These are phyloP conservation scores for Gossypium sturtianum DNA, from an alignment of 345 rosid species.

Conservation along the genomic window DNA sequence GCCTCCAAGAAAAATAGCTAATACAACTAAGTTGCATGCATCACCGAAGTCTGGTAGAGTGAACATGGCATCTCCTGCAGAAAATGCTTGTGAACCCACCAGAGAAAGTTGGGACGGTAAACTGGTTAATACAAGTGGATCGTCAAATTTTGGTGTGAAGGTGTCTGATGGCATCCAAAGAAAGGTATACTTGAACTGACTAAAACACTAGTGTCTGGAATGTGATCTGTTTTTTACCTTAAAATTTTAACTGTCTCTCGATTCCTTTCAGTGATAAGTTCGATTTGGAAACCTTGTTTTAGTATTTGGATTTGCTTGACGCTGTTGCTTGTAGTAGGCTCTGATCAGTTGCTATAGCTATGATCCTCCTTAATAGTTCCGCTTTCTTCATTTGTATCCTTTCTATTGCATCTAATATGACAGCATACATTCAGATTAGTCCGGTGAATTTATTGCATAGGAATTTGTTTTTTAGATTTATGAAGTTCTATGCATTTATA, in stretches of 20 bases:
- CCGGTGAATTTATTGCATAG: neutral
- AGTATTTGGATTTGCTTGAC: neutral
- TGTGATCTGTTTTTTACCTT: neutral
- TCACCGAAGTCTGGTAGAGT: constrained; percentile 70
- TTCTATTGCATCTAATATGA: neutral
- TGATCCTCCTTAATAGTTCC: neutral
- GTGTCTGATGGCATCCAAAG: constrained; percentile 77
- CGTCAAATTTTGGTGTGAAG: constrained; percentile 46
- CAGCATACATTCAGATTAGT: neutral
- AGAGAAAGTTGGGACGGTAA: constrained; percentile 68
- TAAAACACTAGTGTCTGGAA: neutral
- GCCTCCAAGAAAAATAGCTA: constrained; percentile 59
- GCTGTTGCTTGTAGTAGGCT: neutral
- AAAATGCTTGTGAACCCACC: constrained; percentile 49
- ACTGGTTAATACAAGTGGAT: constrained; percentile 41
- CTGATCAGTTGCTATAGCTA: neutral
- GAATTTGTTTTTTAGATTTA: neutral
- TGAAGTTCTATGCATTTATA: neutral
- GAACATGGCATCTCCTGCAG: constrained; percentile 42
- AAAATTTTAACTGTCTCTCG: neutral
- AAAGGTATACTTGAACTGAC: constrained; percentile 49
- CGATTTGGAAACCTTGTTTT: neutral
- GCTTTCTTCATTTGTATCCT: neutral
- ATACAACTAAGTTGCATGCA: constrained; percentile 55
- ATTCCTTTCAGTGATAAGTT: neutral